These are phyloP conservation scores for Panus rudis DNA, from an alignment of 768 basidiomycete genomes.

Conservation along the genomic window DNA sequence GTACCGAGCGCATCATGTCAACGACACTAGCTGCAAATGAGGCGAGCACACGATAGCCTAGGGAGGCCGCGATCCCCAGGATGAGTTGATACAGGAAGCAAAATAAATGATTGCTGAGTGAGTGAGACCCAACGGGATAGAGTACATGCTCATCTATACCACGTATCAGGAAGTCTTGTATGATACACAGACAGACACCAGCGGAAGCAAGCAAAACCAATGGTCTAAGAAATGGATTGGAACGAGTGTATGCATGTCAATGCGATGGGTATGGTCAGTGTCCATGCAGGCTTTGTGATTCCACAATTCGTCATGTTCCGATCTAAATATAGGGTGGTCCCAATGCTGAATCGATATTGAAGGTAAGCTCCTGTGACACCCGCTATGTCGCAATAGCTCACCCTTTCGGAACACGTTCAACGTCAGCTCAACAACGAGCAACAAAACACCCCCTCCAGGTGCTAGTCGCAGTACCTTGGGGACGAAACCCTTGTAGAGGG, in stretches of 20 bases:
- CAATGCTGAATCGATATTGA: conserved; percentile 11
- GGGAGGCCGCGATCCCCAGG: too few species aligned
- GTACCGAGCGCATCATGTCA: too few species aligned
- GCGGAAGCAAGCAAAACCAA: too few species aligned
- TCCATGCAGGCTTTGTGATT: neutral
- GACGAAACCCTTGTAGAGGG: conserved; percentile 91
- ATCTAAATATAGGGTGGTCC: conserved; percentile 21
- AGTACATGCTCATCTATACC: too few species aligned
- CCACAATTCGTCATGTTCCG: neutral
- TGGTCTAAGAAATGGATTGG: neutral
- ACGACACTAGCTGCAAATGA: too few species aligned
- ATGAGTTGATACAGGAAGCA: too few species aligned
- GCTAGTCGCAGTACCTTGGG: conserved; percentile 94
- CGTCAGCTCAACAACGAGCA: conserved; percentile 90
- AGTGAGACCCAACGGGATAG: too few species aligned
- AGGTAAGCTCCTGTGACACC: neutral
- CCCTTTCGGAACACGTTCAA: conserved; percentile 70
- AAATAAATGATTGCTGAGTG: too few species aligned
- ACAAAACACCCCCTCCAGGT: conserved; percentile 89
- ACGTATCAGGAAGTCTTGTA: too few species aligned
- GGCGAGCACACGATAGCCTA: too few species aligned
- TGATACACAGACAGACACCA: too few species aligned
- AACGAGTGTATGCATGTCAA: neutral
- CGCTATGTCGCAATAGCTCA: conserved; percentile 20
- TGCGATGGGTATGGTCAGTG: neutral